Conservation (phyloP, 345 rosid species). For the Murraya koenigii region DNA sequence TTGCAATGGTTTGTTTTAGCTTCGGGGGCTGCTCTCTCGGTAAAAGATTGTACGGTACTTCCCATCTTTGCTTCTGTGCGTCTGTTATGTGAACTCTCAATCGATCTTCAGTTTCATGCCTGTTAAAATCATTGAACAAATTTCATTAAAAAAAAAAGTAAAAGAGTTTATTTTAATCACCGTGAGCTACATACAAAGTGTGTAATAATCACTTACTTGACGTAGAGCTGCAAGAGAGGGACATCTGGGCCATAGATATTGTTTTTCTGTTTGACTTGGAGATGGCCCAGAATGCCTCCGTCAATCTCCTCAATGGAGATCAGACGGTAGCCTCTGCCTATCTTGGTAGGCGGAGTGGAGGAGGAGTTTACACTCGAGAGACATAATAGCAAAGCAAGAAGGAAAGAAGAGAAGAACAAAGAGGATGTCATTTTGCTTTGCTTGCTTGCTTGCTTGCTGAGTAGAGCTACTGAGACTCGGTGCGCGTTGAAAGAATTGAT, state of each 20-base stretch:
- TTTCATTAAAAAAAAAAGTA: slow-evolving; percentile 12
- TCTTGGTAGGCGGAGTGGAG: slow-evolving; percentile 35
- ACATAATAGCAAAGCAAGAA: slow-evolving; percentile 34
- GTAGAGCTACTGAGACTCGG: not conserved
- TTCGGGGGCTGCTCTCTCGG: slow-evolving; percentile 72
- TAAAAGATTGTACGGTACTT: slow-evolving; percentile 82
- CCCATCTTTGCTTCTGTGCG: slow-evolving; percentile 88
- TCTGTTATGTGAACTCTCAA: slow-evolving; percentile 88
- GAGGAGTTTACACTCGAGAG: slow-evolving; percentile 28
- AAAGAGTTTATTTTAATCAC: too few relatives aligned
- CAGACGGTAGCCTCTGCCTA: slow-evolving; percentile 88
- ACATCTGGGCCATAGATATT: slow-evolving; percentile 82
- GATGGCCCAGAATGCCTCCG: slow-evolving; percentile 72
- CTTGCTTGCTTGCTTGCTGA: not conserved
- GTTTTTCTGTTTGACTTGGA: slow-evolving; percentile 77
- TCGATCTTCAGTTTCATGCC: slow-evolving; percentile 79
- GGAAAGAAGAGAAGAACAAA: not conserved
- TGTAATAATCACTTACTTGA: slow-evolving; percentile 51
- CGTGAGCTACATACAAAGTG: not conserved
- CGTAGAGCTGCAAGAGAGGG: slow-evolving; percentile 65
- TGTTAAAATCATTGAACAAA: slow-evolving; percentile 19
- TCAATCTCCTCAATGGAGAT: slow-evolving; percentile 72
- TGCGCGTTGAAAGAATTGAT: too few relatives aligned
- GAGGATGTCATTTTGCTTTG: slow-evolving; percentile 4
- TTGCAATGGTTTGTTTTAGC: slow-evolving; percentile 42